phyloP scores from a whole-genome alignment of 352 stramenopile genomes.

The Elongisporangium anandrum region DNA sequence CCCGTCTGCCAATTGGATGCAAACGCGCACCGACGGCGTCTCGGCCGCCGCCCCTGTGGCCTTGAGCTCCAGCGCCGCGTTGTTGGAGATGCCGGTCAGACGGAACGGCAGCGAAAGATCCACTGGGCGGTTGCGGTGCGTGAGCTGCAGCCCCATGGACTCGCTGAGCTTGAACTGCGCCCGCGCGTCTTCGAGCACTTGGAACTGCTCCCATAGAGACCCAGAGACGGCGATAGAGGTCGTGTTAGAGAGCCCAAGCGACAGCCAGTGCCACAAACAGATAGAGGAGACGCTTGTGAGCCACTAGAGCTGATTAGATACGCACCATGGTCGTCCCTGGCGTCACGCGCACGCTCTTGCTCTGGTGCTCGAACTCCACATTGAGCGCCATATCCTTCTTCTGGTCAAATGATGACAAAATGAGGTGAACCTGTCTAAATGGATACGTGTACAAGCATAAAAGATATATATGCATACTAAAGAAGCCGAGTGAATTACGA shows the following conservation, averaged over 20 bases:
- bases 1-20: slow-evolving; percentile 68
- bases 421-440: background rate
- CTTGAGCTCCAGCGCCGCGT: slow-evolving; percentile 67
- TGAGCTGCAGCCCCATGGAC: slow-evolving; percentile 45
- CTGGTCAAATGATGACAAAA: slow-evolving; percentile 1
- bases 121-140: slow-evolving; percentile 56
- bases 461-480: background rate
- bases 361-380: slow-evolving; percentile 63
- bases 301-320: background rate
- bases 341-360: slow-evolving; percentile 72
- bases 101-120: slow-evolving; percentile 84
- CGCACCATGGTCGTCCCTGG: slow-evolving; percentile 74
- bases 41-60: slow-evolving; percentile 16
- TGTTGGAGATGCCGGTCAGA: slow-evolving; percentile 83
- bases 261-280: slow-evolving; percentile 1
- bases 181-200: slow-evolving; percentile 62
- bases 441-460: background rate
- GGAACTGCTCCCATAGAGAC: slow-evolving; percentile 36
- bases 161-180: slow-evolving; percentile 46
- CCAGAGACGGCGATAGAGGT: background rate
- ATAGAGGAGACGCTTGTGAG: background rate
- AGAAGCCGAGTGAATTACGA: too few species aligned
- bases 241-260: background rate
- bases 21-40: slow-evolving; percentile 70
- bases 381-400: slow-evolving; percentile 61